Conservation (phyloP, 805 yeast genomes). For the Kazachstania bromeliacearum region DNA sequence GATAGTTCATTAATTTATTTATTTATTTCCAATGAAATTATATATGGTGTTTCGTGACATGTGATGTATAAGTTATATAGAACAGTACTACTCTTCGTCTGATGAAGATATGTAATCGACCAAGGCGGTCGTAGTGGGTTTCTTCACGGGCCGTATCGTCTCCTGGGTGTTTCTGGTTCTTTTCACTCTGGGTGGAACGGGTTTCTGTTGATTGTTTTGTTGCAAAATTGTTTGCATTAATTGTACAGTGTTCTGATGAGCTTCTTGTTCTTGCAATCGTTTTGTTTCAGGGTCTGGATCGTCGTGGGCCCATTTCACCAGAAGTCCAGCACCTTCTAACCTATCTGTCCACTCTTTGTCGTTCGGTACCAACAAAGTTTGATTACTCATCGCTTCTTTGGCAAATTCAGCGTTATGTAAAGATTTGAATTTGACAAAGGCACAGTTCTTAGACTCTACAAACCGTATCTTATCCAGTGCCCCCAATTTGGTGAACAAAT, state of each 20-base stretch:
- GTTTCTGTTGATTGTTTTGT: neutral
- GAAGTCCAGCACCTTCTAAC: constrained; percentile 29
- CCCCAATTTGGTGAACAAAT: constrained; percentile 63
- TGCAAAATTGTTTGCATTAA: constrained; percentile 8
- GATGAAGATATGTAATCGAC: neutral
- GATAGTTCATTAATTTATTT: too few relatives aligned
- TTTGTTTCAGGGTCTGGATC: constrained; percentile 61
- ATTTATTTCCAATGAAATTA: too few relatives aligned
- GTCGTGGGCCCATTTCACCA: constrained; percentile 79
- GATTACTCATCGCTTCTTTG: constrained; percentile 87
- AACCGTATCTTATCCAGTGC: constrained; percentile 57
- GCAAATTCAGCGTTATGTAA: constrained; percentile 88
- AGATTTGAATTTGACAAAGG: constrained; percentile 60
- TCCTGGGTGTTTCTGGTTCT: neutral
- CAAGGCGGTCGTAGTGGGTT: neutral
- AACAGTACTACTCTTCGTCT: neutral
- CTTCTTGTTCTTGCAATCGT: constrained; percentile 22
- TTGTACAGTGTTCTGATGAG: constrained; percentile 16
- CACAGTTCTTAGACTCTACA: constrained; percentile 54
- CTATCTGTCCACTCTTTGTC: constrained; percentile 49
- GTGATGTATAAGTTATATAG: too few relatives aligned
- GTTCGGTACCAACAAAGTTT: constrained; percentile 42
- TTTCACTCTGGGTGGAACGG: neutral
- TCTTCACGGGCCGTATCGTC: neutral
- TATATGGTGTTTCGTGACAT: too few relatives aligned